Conservation (phyloP, 129 eudicot genomes). For the Flaveria robusta region DNA sequence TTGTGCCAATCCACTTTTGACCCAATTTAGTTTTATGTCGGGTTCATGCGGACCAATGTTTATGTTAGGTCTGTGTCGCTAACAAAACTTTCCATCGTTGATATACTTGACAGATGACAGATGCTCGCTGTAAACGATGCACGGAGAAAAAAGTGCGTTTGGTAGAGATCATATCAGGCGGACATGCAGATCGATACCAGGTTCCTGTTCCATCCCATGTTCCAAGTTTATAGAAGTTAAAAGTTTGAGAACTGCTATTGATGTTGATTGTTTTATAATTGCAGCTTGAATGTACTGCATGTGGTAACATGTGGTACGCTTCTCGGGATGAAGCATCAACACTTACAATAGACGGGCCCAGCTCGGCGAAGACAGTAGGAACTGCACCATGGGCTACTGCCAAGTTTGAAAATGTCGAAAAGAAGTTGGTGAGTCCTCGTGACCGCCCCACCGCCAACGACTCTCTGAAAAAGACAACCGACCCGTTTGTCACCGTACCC, state of each 20-base stretch:
- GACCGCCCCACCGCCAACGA: conserved; percentile 43
- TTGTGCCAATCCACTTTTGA: neutral
- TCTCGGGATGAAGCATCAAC: conserved; percentile 80
- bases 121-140: conserved; percentile 97
- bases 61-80: neutral
- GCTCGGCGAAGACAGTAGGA: conserved; percentile 56
- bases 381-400: conserved; percentile 85
- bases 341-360: conserved; percentile 74
- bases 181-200: conserved; percentile 86
- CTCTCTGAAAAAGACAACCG: conserved; percentile 52
- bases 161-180: conserved; percentile 77
- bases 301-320: conserved; percentile 89
- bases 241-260: neutral
- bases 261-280: conserved; percentile 23
- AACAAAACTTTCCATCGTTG: neutral
- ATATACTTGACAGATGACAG: conserved; percentile 73
- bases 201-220: conserved; percentile 32
- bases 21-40: neutral
- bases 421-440: conserved; percentile 72
- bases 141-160: conserved; percentile 75
- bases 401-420: conserved; percentile 83
- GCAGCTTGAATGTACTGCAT: conserved; percentile 78
- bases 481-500: conserved; percentile 49
- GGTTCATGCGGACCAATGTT: neutral
- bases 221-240: neutral